phyloP scores from a whole-genome alignment of 148 eudicot genomes.

The Chenopodium quinoa region DNA sequence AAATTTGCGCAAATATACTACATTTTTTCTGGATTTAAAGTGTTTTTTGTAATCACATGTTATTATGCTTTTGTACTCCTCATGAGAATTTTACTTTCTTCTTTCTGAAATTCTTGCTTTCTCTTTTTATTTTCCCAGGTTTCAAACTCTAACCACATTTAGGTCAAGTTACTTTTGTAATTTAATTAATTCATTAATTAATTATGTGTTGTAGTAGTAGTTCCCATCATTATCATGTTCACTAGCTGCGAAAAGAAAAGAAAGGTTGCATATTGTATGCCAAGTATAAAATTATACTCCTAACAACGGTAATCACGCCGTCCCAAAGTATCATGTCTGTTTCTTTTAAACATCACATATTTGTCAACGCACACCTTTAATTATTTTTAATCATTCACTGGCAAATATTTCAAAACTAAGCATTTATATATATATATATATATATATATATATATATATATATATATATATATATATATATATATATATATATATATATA shows the following conservation, averaged over 20 bases:
- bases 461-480: too few species aligned
- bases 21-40: slow-evolving; percentile 21
- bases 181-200: background rate
- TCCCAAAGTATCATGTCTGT: too few species aligned
- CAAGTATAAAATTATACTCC: background rate
- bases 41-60: slow-evolving; percentile 25
- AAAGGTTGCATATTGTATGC: background rate
- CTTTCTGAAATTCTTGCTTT: background rate
- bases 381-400: too few species aligned
- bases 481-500: too few species aligned
- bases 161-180: background rate
- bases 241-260: background rate
- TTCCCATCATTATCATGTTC: slow-evolving; percentile 4
- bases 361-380: too few species aligned
- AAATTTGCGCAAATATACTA: background rate
- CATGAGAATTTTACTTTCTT: slow-evolving; percentile 3
- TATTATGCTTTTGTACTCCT: background rate
- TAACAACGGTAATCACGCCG: too few species aligned
- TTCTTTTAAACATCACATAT: too few species aligned
- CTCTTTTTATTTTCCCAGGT: background rate
- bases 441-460: too few species aligned
- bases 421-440: too few species aligned
- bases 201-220: background rate
- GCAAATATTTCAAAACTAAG: too few species aligned
- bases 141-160: background rate